Evolutionary conservation across 257 asterid species (phyloP), one percentile per base, ranked within the genome.

Genomic region (Agastache rugosa): DNA sequence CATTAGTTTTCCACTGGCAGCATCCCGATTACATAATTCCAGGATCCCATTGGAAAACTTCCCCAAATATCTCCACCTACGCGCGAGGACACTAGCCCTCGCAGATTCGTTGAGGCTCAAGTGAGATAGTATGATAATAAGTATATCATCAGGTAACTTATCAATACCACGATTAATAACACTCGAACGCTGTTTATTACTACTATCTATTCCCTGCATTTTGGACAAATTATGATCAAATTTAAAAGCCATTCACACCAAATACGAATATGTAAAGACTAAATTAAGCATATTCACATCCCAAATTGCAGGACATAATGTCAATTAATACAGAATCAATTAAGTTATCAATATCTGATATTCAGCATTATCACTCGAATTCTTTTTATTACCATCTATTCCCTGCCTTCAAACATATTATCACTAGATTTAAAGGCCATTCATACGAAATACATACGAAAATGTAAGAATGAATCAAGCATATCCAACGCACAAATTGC

Each of bases 41-140:
- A 64, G 31, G 20, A 11, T 64, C 19, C 51, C 54, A 10, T 23
- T 11, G 1, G 19, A 6, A 64, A 2, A 39, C 34, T 3, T n/a
- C 54, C 70, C 41, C 5, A 64, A 25, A 58, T 54, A 16, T 41
- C 42, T 64, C 78, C 78, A 74, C 20, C 67, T 23, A 53, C 35
- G 53, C 0, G 67, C 42, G 6, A 74, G 37, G 8, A 65, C 45
- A 55, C 78, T 74, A 14, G 78, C 55, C 14, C 67, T 55, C 5
- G 6, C 47, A 65, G 78, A 65, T 65, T 65, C 73, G 14, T 53
- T 54, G 34, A 63, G 12, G 27, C 44, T 37, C 71, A 37, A 17
- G 55, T 22, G 19, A 53, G 73, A 74, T 12, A 73, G 14, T 10
- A 73, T 73, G 20, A 4, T 20, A 34, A 73, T 9, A 15, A 73